Evolutionary conservation across 306 rosid genomes (phyloP), one percentile per base, ranked within the genome.

Genomic region (Mucuna pruriens): DNA sequence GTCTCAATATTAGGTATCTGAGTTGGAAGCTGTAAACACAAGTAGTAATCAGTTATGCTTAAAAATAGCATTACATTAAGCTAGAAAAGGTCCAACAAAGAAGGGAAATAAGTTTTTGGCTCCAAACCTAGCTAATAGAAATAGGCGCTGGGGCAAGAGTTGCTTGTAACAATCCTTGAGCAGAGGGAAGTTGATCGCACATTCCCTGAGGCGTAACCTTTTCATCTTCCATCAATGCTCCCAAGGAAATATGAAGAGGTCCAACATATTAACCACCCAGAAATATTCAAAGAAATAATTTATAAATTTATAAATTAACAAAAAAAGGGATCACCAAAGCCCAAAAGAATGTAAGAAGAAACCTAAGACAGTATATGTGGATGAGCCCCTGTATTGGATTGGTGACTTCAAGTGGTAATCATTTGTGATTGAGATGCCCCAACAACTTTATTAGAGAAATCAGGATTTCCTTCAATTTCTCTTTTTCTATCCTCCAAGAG

Each of bases 391-490:
- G 92, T 82, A 71, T 92, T 94, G 62, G 95, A 34, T 90, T 88
- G 22, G 91, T 82, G 64, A 91, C 97, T 58, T 95, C 98, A 78
- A 80, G 88, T 0, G 97, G 97, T 54, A 71, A 89, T 86, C 75
- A 93, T 84, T 85, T 89, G 98, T n/a, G 95, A 34, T 80, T 90
- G 97, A 78, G 98, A 75, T 81, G 88, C 91, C 45, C 95, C 98
- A 40, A 90, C 87, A 83, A 92, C 98, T 83, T 95, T 95, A 80
- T 92, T 95, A 9, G 98, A 95, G 86, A 95, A 95, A 91, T 95
- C 98, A 74, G 98, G 98, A 86, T 95, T 95, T 69, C 98, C 98
- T 90, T 92, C 97, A 76, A 92, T 69, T 87, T 95, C 98, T 87
- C 98, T 90, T 68, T 86, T 92, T 36, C 90, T 90, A 74, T 95